Conservation (phyloP, 2,329 filamentous ascomycete genomes). For the Ophiostoma sp. region DNA sequence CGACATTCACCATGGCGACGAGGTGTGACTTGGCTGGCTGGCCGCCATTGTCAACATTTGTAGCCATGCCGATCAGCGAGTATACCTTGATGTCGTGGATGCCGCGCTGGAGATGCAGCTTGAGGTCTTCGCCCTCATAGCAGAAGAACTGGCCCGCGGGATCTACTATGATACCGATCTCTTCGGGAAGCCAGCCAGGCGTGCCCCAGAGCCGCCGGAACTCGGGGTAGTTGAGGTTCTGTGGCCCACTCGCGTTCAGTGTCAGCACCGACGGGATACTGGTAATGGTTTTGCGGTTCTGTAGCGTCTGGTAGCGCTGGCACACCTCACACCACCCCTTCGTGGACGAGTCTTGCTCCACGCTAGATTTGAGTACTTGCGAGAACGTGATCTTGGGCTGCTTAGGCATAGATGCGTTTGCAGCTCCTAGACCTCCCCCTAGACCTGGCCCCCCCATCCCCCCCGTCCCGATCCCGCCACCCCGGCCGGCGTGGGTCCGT, state of each 20-base stretch:
- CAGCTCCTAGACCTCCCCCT: slow-evolving; percentile 2
- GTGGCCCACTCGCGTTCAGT: slow-evolving; percentile 63
- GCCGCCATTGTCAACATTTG: slow-evolving; percentile 81
- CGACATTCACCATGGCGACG: slow-evolving; percentile 81
- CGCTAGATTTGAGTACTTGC: slow-evolving; percentile 83
- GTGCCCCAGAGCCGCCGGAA: slow-evolving; percentile 79
- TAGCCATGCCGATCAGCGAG: slow-evolving; percentile 82
- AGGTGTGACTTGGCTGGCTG: slow-evolving; percentile 77
- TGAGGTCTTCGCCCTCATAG: slow-evolving; percentile 87
- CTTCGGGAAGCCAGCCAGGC: slow-evolving; percentile 85
- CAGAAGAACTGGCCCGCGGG: slow-evolving; percentile 81
- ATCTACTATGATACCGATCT: slow-evolving; percentile 87
- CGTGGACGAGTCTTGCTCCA: slow-evolving; percentile 82
- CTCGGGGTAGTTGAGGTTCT: slow-evolving; percentile 57
- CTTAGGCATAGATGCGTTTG: slow-evolving; percentile 41
- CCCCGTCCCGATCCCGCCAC: not conserved
- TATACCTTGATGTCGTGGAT: slow-evolving; percentile 81
- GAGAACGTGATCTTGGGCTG: slow-evolving; percentile 66
- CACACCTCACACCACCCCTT: slow-evolving; percentile 92
- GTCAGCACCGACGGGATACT: slow-evolving; percentile 79
- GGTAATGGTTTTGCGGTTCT: slow-evolving; percentile 77
- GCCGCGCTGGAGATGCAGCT: slow-evolving; percentile 69
- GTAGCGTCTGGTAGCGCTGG: slow-evolving; percentile 81
- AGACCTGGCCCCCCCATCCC: not conserved
- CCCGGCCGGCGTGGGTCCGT: not conserved